phyloP scores from a whole-genome alignment of 176 grass and related monocot genomes.

The Sorghum bicolor region Sorghum_bicolor_NCBIv3 NC_012879.2:43627001-43627500 shows the following conservation, averaged over 20 bases:
- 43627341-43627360: background rate
- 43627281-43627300: background rate
- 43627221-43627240: no score
- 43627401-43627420: background rate
- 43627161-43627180: conserved; percentile 3
- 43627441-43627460: background rate
- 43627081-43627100: background rate
- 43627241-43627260: background rate
- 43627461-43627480: background rate
- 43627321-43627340: background rate
- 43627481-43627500: background rate
- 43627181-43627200: background rate
- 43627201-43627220: background rate
- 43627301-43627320: background rate
- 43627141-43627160: background rate
- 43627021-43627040: background rate
- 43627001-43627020: background rate
- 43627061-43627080: background rate
- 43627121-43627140: background rate
- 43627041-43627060: background rate
- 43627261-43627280: background rate
- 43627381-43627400: background rate
- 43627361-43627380: background rate
- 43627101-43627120: background rate
- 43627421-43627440: background rate